Conservation (phyloP, 768 basidiomycete species). For the Ephemerocybe angulata region DNA sequence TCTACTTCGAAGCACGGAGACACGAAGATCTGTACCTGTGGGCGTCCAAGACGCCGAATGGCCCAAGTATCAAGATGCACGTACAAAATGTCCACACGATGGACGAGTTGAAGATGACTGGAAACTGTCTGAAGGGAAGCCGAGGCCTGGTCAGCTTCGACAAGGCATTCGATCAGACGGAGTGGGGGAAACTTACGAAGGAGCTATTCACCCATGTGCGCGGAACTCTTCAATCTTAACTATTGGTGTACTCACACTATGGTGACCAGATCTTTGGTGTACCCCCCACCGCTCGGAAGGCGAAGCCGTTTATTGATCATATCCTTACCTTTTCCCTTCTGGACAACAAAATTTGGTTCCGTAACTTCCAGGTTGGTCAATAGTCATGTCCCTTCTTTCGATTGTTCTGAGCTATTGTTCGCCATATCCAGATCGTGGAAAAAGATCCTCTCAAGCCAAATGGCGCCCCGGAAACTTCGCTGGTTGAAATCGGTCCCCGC, state of each 20-base stretch:
- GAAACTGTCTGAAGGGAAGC: constrained; percentile 95
- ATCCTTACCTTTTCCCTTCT: constrained; percentile 94
- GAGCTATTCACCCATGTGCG: constrained; percentile 91
- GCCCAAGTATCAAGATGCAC: constrained; percentile 95
- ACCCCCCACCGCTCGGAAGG: constrained; percentile 81
- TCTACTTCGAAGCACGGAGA: constrained; percentile 95
- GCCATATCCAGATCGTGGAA: constrained; percentile 70
- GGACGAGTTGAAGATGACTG: constrained; percentile 99
- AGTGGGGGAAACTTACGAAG: constrained; percentile 83
- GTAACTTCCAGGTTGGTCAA: constrained; percentile 86
- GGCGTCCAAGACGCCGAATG: constrained; percentile 96
- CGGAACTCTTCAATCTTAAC: constrained; percentile 9
- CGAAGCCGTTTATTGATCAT: constrained; percentile 98
- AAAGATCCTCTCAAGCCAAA: constrained; percentile 89
- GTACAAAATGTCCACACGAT: constrained; percentile 99
- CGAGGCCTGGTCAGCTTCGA: constrained; percentile 92
- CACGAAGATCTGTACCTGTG: constrained; percentile 96
- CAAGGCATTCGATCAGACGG: constrained; percentile 81
- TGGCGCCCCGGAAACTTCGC: constrained; percentile 78
- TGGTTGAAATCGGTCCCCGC: constrained; percentile 95
- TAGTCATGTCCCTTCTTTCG: background rate
- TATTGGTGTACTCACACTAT: background rate
- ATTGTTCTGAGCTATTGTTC: constrained; percentile 11
- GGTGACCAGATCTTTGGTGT: constrained; percentile 84
- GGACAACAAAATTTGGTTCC: constrained; percentile 98